These are phyloP conservation scores for Stagonosporopsis rhizophila DNA, from an alignment of 2,329 filamentous ascomycete genomes.

Conservation along the genomic window DNA sequence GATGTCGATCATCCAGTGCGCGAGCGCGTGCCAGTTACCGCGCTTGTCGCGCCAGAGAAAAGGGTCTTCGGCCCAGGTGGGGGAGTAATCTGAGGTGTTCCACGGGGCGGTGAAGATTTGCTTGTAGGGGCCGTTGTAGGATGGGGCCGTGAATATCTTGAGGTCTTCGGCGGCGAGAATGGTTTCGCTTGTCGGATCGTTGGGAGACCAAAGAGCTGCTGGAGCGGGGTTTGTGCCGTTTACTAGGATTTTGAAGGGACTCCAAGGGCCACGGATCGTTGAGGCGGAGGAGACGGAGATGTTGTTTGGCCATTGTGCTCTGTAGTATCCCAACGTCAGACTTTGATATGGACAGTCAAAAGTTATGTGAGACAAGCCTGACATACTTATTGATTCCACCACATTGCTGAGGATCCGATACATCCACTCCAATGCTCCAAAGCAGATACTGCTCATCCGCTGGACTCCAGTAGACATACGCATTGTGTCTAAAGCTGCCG, in stretches of 20 bases:
- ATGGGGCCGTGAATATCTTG: constrained; percentile 43
- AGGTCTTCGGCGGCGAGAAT: constrained; percentile 48
- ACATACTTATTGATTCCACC: constrained; percentile 19
- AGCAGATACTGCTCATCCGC: constrained; percentile 55
- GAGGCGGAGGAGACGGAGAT: constrained; percentile 27
- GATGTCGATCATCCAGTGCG: constrained; percentile 45
- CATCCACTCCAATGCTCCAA: constrained; percentile 54
- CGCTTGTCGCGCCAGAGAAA: constrained; percentile 50
- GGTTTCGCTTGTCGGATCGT: constrained; percentile 39
- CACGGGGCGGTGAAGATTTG: constrained; percentile 24
- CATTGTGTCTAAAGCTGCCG: constrained; percentile 57
- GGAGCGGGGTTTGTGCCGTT: constrained; percentile 55
- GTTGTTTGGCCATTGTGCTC: constrained; percentile 25
- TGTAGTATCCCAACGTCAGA: neutral
- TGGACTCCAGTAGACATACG: constrained; percentile 54
- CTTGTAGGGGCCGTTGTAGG: constrained; percentile 39
- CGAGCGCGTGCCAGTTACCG: constrained; percentile 46
- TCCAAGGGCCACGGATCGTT: constrained; percentile 24
- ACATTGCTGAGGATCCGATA: constrained; percentile 32
- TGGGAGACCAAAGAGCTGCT: constrained; percentile 46
- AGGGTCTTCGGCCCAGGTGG: constrained; percentile 40
- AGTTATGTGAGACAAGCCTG: neutral
- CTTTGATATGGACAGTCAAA: neutral
- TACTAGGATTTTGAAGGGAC: constrained; percentile 19
- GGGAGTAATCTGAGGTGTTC: constrained; percentile 31